Evolutionary conservation across 139 green algal species (phyloP).

Genomic region (Picochlorum sp.): DNA sequence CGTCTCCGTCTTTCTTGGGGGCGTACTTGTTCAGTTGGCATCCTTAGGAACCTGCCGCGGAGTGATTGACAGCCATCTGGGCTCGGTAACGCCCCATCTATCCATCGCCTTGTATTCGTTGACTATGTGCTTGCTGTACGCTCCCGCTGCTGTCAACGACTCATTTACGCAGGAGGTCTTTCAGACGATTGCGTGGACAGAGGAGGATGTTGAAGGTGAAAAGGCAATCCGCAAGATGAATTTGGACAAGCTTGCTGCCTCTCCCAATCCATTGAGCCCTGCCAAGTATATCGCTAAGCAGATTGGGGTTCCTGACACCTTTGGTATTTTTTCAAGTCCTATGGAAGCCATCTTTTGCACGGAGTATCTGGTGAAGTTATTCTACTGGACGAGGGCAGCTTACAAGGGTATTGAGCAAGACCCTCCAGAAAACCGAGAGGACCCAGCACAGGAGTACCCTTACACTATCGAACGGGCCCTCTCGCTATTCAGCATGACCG

Average conservation of each 20-base stretch:
- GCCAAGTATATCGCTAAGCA: background rate
- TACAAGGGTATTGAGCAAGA: conserved; percentile 28
- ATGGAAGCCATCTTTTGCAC: conserved; percentile 51
- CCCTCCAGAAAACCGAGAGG: background rate
- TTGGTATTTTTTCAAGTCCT: background rate
- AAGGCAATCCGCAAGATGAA: background rate
- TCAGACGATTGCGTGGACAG: background rate
- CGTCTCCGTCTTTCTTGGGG: background rate
- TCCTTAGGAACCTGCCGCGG: background rate
- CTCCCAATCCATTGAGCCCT: too few relatives aligned
- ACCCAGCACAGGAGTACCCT: background rate
- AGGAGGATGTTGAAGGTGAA: background rate
- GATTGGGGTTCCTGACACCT: background rate
- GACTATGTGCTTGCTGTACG: background rate
- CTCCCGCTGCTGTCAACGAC: background rate
- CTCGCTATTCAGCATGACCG: background rate
- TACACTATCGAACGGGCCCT: background rate
- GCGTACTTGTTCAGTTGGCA: background rate
- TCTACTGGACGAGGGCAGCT: conserved; percentile 34
- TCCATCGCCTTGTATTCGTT: background rate
- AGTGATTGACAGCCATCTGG: background rate
- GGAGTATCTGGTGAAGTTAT: conserved; percentile 45
- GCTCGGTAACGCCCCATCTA: background rate
- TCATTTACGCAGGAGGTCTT: background rate
- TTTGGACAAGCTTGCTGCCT: background rate